Evolutionary conservation across 306 rosid genomes (phyloP), one percentile per base, ranked within the genome.

Genomic region (Nissolia schottii): DNA sequence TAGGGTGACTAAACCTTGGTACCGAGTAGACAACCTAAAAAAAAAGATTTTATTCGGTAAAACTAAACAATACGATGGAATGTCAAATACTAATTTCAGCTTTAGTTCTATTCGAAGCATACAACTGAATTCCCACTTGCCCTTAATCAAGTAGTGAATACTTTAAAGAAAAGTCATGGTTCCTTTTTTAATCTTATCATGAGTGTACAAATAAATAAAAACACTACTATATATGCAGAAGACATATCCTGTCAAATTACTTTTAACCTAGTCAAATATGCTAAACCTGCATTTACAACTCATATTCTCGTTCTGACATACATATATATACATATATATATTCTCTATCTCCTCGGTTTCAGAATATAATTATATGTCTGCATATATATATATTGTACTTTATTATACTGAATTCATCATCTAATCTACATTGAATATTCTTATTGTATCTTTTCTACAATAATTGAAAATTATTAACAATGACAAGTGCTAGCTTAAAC

Each of bases 391-490:
- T n/a, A n/a, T 3, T 8, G 49, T 9, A 15, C 35, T 9, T 38
- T 55, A 35, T 66, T 40, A 27, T 49, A 54, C 23, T 62, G 46
- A 80, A 69, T 54, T 64, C 74, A 28, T 7, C 55, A 38, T 70
- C 35, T 79, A 25, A 45, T 46, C 40, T 64, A 76, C n/a, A n/a
- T 22, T 54, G 77, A 81, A 81, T 80, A 63, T 69, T 61, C 74
- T 56, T 9, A 29, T 53, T 28, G 50, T 12, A 16, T 43, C 25
- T 20, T 18, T 61, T 73, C 19, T 48, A 66, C 8, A n/a, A n/a
- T 15, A 45, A 64, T 48, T 55, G 48, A 55, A 41, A 27, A 43
- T 22, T 34, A 31, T 22, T 32, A 46, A 34, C 22, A 45, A 14
- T 29, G 45, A 20, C 49, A 79, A 65, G 79, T 79, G 83, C 31